Conservation (phyloP, 768 basidiomycete species). For the Paxillus ammoniavirescens region DNA sequence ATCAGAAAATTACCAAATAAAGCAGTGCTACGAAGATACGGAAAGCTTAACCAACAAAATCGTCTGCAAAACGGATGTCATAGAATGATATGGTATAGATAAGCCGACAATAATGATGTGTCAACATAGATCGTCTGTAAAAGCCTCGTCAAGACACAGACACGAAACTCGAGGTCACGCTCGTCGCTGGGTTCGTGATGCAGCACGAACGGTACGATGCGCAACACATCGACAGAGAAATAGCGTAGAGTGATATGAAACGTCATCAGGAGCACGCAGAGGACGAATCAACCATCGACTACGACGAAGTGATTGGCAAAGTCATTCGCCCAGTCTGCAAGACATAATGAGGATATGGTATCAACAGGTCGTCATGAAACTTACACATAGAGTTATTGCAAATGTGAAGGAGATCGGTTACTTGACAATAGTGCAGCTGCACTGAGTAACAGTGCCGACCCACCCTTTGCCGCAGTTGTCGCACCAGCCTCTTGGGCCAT, state of each 20-base stretch:
- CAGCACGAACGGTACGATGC: slow-evolving; percentile 62
- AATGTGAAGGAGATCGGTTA: slow-evolving; percentile 31
- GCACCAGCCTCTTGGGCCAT: slow-evolving; percentile 66
- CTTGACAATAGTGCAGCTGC: slow-evolving; percentile 66
- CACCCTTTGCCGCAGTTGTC: slow-evolving; percentile 71
- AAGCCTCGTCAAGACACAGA: slow-evolving; percentile 24
- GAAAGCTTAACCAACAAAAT: neutral
- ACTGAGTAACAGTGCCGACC: slow-evolving; percentile 52
- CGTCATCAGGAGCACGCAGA: slow-evolving; percentile 29
- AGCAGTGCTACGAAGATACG: neutral
- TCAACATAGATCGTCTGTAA: slow-evolving; percentile 20
- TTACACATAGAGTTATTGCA: slow-evolving; percentile 28
- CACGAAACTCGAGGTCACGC: slow-evolving; percentile 55
- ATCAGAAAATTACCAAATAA: slow-evolving; percentile 13
- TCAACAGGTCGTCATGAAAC: slow-evolving; percentile 3
- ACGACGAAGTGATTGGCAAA: slow-evolving; percentile 40
- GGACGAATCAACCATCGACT: slow-evolving; percentile 39
- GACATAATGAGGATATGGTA: slow-evolving; percentile 19
- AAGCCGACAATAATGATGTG: neutral
- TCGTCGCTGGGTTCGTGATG: slow-evolving; percentile 59
- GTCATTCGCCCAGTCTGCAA: slow-evolving; percentile 31
- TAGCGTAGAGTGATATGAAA: slow-evolving; percentile 34
- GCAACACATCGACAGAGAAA: slow-evolving; percentile 53
- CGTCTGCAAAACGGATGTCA: slow-evolving; percentile 12
- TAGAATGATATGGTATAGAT: neutral